Evolutionary conservation across 2,329 filamentous ascomycete genomes (phyloP), one percentile per base, ranked within the genome.

Genomic region (Hortaea werneckii): DNA sequence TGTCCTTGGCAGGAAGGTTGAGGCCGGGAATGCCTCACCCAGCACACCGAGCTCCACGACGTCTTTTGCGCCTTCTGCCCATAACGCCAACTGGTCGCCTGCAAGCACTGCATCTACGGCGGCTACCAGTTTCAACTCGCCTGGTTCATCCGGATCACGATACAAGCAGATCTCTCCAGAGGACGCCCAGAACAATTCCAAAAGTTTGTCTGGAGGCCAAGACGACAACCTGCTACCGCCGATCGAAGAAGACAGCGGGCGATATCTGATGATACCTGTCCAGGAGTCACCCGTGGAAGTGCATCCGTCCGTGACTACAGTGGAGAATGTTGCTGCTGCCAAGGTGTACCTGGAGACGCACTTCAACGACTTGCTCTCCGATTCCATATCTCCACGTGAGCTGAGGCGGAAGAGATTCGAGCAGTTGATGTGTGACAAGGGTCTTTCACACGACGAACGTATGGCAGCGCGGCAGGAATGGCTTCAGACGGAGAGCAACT

Each of bases 331-430:
- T 2, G 80, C 87, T 0, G 83, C 86, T 0, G 83, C 87, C 38
- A 95, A 94, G 63, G 79, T 94, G 13, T 94, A 80, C 56, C 75
- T 96, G 7, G 92, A 96, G 64, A 87, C 81, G 0, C 79, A 89
- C 57, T 95, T 85, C 68, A 83, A 89, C 55, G 71, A 79, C n/a
- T 63, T 87, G 6, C 70, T 87, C 2, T 67, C 69, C 4, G 71
- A 70, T 27, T 45, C 60, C 2, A 68, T 69, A 1, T 77, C 75
- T 4, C 72, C 80, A 44, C 78, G 85, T 0, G 75, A 76, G 1
- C 60, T 81, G 44, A 78, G 86, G 3, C 71, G 76, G 30, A 70
- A 74, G 35, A 73, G 79, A 42, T 67, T 90, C 20, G 82, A 88
- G 57, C 67, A 70, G 6, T 74, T 79, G 28, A 70, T 95, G 7